Evolutionary conservation across 768 basidiomycete genomes (phyloP).

Genomic region (Naematelia encephala): DNA sequence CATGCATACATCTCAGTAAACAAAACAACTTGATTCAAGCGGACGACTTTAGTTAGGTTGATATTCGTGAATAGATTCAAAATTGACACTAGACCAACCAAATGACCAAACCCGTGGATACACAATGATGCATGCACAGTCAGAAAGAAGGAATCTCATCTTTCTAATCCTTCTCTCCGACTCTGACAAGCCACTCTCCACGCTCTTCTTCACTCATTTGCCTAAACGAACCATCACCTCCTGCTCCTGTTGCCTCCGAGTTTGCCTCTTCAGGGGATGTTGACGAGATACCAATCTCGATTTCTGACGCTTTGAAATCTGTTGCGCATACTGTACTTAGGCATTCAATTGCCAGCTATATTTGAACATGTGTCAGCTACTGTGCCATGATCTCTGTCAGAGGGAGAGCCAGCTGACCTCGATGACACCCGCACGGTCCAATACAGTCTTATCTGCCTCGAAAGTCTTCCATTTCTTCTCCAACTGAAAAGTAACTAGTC

Average conservation of each 20-base stretch:
- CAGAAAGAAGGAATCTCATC: neutral
- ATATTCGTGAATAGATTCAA: no score
- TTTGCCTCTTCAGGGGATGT: slow-evolving; percentile 64
- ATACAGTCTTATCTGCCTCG: slow-evolving; percentile 70
- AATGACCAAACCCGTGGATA: no score
- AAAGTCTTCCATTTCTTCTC: slow-evolving; percentile 99
- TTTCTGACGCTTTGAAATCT: slow-evolving; percentile 91
- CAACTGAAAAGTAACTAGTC: slow-evolving; percentile 51
- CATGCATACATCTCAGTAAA: neutral
- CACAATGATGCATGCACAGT: neutral
- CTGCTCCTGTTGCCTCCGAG: slow-evolving; percentile 54
- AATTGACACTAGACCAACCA: no score
- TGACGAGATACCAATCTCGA: slow-evolving; percentile 93
- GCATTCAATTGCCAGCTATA: slow-evolving; percentile 84
- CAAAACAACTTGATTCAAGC: neutral
- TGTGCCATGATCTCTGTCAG: neutral
- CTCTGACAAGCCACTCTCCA: slow-evolving; percentile 51
- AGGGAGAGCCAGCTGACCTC: slow-evolving; percentile 63
- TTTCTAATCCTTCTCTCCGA: slow-evolving; percentile 52
- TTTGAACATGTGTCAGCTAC: slow-evolving; percentile 13
- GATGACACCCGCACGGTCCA: slow-evolving; percentile 75
- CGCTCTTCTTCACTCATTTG: slow-evolving; percentile 53
- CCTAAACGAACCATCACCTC: slow-evolving; percentile 45
- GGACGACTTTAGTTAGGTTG: no score
- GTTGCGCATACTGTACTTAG: slow-evolving; percentile 92